Evolutionary conservation across 768 basidiomycete genomes (phyloP).

Genomic region (Dendrothele bispora): DNA sequence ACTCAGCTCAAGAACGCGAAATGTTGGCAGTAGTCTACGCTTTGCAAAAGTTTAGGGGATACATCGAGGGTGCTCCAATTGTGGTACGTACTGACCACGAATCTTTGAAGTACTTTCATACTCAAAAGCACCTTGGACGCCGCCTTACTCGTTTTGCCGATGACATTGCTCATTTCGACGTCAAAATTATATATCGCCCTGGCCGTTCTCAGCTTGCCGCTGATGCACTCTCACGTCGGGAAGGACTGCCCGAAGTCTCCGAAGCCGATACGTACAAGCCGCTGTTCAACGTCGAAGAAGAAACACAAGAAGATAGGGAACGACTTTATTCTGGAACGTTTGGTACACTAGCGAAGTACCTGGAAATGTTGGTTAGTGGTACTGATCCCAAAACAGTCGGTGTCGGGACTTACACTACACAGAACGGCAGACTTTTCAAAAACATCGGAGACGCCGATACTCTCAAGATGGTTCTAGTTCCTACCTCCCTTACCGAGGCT

Average conservation of each 20-base stretch:
- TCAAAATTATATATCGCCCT: slow-evolving; percentile 16
- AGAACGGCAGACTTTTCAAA: background rate
- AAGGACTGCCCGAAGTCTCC: slow-evolving; percentile 12
- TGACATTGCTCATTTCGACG: slow-evolving; percentile 14
- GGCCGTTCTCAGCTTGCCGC: slow-evolving; percentile 15
- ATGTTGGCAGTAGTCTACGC: slow-evolving; percentile 16
- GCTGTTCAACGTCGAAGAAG: slow-evolving; percentile 9
- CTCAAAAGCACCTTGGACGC: slow-evolving; percentile 18
- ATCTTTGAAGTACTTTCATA: slow-evolving; percentile 19
- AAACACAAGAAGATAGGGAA: no score
- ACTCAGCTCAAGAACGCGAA: slow-evolving; percentile 12
- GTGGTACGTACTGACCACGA: slow-evolving; percentile 21
- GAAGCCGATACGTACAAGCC: slow-evolving; percentile 15
- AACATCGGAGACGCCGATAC: slow-evolving; percentile 6
- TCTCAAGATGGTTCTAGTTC: slow-evolving; percentile 9
- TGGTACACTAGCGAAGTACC: no score
- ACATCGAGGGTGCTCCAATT: slow-evolving; percentile 21
- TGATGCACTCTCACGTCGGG: slow-evolving; percentile 17
- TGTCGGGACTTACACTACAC: slow-evolving; percentile 5
- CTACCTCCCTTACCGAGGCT: slow-evolving; percentile 8
- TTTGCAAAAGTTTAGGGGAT: slow-evolving; percentile 17
- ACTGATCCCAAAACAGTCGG: no score
- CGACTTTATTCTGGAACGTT: no score
- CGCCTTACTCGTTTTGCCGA: slow-evolving; percentile 20
- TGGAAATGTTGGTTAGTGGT: no score